These are phyloP conservation scores for Mortierella sp. DNA, from an alignment of 371 early-diverging fungal genomes.

Conservation along the genomic window DNA sequence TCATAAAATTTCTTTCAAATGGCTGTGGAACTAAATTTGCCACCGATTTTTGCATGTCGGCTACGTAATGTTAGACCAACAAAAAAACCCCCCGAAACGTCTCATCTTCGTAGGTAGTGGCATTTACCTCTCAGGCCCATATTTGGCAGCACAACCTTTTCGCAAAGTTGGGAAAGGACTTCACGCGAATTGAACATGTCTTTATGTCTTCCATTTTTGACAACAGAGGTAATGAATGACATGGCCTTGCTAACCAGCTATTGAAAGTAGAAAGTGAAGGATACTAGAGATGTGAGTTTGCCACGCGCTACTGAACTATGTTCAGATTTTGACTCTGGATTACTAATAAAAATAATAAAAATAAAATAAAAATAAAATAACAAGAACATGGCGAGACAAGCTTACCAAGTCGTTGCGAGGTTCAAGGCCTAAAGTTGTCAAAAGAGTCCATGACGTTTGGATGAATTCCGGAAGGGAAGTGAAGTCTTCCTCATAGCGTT, in stretches of 20 bases:
- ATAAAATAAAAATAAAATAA: too few relatives aligned
- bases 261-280: not conserved
- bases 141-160: conserved; percentile 94
- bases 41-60: too few relatives aligned
- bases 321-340: too few relatives aligned
- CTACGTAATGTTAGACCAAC: too few relatives aligned
- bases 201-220: conserved; percentile 77
- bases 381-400: too few relatives aligned
- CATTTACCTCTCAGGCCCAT: conserved; percentile 79
- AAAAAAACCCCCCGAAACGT: too few relatives aligned
- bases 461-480: conserved; percentile 81
- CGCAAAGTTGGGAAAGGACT: conserved; percentile 82
- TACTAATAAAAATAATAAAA: not conserved
- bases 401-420: conserved; percentile 84
- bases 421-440: conserved; percentile 76
- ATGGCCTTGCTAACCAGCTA: conserved; percentile 91
- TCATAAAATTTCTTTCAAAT: not conserved
- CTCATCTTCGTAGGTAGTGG: too few relatives aligned
- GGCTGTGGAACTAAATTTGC: too few relatives aligned
- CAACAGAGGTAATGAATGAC: conserved; percentile 88
- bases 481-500: conserved; percentile 92
- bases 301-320: not conserved
- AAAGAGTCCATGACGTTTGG: conserved; percentile 83
- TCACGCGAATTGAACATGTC: conserved; percentile 76
- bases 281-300: not conserved